Evolutionary conservation across 495 filamentous ascomycete species (phyloP).

Genomic region (Xylaria sp.): DNA sequence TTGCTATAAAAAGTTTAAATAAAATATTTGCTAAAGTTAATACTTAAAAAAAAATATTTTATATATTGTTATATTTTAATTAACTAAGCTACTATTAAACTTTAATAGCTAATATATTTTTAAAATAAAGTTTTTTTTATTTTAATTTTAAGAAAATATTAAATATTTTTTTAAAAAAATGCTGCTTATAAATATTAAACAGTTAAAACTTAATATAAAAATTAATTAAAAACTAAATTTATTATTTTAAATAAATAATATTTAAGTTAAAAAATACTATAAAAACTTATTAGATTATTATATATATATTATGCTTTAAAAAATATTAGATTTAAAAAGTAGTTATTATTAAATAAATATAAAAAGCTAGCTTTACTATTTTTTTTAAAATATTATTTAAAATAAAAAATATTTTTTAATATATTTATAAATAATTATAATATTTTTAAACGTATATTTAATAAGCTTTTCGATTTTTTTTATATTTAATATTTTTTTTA

Average conservation of each 20-base stretch:
- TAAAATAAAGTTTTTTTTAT: too few species aligned
- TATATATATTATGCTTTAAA: constrained; percentile 9
- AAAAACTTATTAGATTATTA: background rate
- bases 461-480: constrained; percentile 6
- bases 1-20: background rate
- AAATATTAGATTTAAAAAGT: constrained; percentile 5
- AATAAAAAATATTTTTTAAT: background rate
- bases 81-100: constrained; percentile 16
- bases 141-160: constrained; percentile 7
- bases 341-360: background rate
- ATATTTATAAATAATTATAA: constrained; percentile 16
- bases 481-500: background rate
- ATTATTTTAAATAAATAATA: background rate
- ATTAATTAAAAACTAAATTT: background rate
- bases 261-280: background rate
- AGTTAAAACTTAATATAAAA: background rate
- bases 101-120: constrained; percentile 18
- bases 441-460: background rate
- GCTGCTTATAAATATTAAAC: constrained; percentile 1
- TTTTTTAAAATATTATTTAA: background rate
- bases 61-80: constrained; percentile 14
- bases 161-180: constrained; percentile 8
- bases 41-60: background rate
- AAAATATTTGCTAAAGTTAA: background rate
- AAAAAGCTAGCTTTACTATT: background rate